Evolutionary conservation across 2,329 filamentous ascomycete species (phyloP), one percentile per base, ranked within the genome.

Genomic region (Xylariaceae sp.): DNA sequence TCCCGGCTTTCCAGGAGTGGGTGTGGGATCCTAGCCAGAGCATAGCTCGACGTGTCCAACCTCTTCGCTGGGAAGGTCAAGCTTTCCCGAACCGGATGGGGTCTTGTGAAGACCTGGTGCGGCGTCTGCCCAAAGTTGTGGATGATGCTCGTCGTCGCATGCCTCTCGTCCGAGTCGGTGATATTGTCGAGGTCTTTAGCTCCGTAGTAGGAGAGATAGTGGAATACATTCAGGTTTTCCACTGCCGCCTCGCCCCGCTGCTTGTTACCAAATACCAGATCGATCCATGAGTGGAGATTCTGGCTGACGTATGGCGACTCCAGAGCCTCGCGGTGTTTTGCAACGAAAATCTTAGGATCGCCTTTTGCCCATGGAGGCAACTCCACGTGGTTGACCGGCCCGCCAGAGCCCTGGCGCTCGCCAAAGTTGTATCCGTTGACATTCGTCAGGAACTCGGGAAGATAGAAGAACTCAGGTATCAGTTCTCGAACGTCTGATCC

Each of bases 41-140:
- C 80, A 45, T 86, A 80, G 1, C 86, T 79, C 1, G 81, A 74
- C 0, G 77, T 83, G 56, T 98, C 90, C 0, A 98, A 67, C 36
- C 86, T 75, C 36, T 75, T 77, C 3, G 72, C 65, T 5, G 77
- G 78, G 35, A 78, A 74, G 15, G 75, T 67, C 4, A 72, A 61
- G 36, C 83, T 73, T 44, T 94, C 88, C 11, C 82, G 75, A n/a
- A 74, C 63, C 3, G 83, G 80, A 57, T 98, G 92, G 10, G 83
- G 70, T 38, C 82, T 81, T 28, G 77, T 75, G 56, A 96, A 98
- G 12, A 96, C 83, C 56, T 98, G 93, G 48, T 93, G 84, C 2
- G 93, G 92, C 2, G 93, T 98, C 57, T 98, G 92, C 1, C 92
- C 92, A 58, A 98, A 98, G 49, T 96, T 96, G 60, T 98, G 90